Evolutionary conservation across 2,329 filamentous ascomycete genomes (phyloP).

Genomic region (Cercospora sesami): DNA sequence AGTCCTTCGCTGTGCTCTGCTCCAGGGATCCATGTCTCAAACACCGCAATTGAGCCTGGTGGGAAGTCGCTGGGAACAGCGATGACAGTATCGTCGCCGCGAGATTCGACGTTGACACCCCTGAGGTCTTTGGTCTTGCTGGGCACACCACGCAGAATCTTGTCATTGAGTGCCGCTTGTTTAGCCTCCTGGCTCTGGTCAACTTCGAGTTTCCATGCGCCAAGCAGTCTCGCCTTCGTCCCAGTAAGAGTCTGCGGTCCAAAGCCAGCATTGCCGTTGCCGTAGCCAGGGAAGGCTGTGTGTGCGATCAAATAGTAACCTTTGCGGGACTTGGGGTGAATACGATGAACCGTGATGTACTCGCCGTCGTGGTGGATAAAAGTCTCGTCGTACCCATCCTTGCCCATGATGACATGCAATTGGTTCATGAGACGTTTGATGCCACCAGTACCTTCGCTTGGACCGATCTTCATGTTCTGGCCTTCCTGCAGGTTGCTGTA

Average conservation of each 20-base stretch:
- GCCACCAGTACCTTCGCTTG: conserved; percentile 80
- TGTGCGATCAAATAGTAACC: conserved; percentile 96
- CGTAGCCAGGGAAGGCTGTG: conserved; percentile 89
- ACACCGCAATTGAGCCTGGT: conserved; percentile 89
- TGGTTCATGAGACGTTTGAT: conserved; percentile 92
- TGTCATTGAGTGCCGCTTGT: conserved; percentile 65
- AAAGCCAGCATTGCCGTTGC: conserved; percentile 78
- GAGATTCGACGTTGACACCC: conserved; percentile 70
- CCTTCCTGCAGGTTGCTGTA: conserved; percentile 58
- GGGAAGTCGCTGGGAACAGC: conserved; percentile 80
- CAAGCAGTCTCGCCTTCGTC: conserved; percentile 80
- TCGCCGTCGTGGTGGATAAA: conserved; percentile 96
- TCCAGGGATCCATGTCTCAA: conserved; percentile 92
- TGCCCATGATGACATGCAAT: conserved; percentile 93
- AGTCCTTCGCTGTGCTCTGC: conserved; percentile 81
- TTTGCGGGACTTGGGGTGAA: conserved; percentile 87
- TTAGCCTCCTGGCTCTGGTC: conserved; percentile 72
- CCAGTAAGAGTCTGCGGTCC: conserved; percentile 77
- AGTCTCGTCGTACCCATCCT: conserved; percentile 90
- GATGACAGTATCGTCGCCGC: conserved; percentile 73
- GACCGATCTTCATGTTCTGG: conserved; percentile 60
- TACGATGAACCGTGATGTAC: conserved; percentile 92
- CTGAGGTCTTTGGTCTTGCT: conserved; percentile 74
- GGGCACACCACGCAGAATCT: conserved; percentile 77
- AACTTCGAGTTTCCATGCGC: conserved; percentile 89